A percentile compares a stretch with the other conserved stretches of the same genome.
phyloP scores from a whole-genome alignment of 2,329 filamentous ascomycete genomes.

The Monilinia polystroma region DNA sequence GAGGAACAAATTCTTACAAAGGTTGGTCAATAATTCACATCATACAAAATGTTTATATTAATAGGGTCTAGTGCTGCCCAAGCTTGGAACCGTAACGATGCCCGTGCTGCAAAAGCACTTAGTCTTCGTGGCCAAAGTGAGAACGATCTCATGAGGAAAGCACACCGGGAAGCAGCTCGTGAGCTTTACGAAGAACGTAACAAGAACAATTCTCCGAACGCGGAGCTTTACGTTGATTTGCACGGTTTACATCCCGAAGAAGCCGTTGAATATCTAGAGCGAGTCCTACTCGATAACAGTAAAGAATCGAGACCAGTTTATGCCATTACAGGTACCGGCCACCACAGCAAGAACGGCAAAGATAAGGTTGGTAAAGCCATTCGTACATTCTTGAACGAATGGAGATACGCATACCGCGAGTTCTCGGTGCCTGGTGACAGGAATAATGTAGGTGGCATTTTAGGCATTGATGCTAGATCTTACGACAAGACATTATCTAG shows the following conservation, averaged over 20 bases:
- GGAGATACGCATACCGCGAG: constrained; percentile 93
- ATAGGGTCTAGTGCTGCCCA: constrained; percentile 72
- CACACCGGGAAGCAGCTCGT: constrained; percentile 87
- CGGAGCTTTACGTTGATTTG: constrained; percentile 89
- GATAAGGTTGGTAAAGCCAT: constrained; percentile 97
- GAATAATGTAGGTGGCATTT: constrained; percentile 73
- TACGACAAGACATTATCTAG: constrained; percentile 61
- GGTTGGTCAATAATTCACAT: constrained; percentile 51
- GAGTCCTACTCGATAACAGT: constrained; percentile 79
- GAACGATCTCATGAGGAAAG: constrained; percentile 96
- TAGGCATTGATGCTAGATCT: constrained; percentile 66
- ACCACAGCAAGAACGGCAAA: constrained; percentile 98
- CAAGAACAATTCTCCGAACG: constrained; percentile 56
- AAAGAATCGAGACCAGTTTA: constrained; percentile 76
- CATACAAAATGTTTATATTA: constrained; percentile 17
- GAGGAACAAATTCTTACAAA: constrained; percentile 95
- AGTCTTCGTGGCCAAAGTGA: constrained; percentile 93
- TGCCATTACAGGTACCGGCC: constrained; percentile 93
- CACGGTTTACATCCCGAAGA: constrained; percentile 99
- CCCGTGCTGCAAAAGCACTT: constrained; percentile 89
- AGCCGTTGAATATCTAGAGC: constrained; percentile 89
- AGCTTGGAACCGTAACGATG: constrained; percentile 98
- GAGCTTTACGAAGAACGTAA: constrained; percentile 94
- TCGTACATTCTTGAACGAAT: constrained; percentile 87
- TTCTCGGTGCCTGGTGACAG: constrained; percentile 96